These are phyloP conservation scores for Endoconidiophora laricicola DNA, from an alignment of 2,329 filamentous ascomycete species.

Conservation along the genomic window DNA sequence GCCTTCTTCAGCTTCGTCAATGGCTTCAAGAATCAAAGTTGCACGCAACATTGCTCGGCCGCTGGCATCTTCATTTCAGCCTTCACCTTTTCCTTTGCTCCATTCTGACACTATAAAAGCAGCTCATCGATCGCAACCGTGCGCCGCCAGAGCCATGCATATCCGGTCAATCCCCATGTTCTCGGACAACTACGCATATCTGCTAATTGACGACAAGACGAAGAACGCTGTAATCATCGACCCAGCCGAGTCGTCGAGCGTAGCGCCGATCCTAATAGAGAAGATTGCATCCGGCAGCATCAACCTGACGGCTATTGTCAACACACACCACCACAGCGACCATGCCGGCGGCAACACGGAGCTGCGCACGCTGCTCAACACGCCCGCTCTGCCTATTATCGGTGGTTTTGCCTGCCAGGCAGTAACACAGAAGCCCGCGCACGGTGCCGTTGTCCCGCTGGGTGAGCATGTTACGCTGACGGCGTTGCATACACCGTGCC, in stretches of 20 bases:
- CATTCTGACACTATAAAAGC: background rate
- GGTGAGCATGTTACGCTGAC: constrained; percentile 46
- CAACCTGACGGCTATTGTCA: constrained; percentile 77
- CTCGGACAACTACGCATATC: constrained; percentile 78
- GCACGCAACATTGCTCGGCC: background rate
- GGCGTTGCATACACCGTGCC: constrained; percentile 87
- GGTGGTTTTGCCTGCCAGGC: constrained; percentile 74
- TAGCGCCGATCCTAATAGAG: constrained; percentile 40
- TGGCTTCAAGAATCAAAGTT: background rate
- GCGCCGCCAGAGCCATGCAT: constrained; percentile 46
- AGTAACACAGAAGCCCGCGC: constrained; percentile 59
- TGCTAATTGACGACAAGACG: constrained; percentile 62
- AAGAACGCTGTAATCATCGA: constrained; percentile 67
- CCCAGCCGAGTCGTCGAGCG: constrained; percentile 57
- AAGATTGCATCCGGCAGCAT: constrained; percentile 52
- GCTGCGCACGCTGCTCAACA: constrained; percentile 26
- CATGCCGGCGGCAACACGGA: constrained; percentile 83
- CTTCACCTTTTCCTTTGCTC: background rate
- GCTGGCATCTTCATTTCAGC: background rate
- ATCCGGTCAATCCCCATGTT: constrained; percentile 82
- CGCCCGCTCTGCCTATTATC: constrained; percentile 54
- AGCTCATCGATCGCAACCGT: background rate
- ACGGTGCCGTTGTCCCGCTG: constrained; percentile 66
- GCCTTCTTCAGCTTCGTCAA: background rate
- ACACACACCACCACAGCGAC: constrained; percentile 93